Percentiles rank a stretch among this genome's conserved stretches.
Evolutionary conservation across 225 moss, liverwort and hornwort genomes (phyloP).

Genomic region (Straminergon stramineum): DNA sequence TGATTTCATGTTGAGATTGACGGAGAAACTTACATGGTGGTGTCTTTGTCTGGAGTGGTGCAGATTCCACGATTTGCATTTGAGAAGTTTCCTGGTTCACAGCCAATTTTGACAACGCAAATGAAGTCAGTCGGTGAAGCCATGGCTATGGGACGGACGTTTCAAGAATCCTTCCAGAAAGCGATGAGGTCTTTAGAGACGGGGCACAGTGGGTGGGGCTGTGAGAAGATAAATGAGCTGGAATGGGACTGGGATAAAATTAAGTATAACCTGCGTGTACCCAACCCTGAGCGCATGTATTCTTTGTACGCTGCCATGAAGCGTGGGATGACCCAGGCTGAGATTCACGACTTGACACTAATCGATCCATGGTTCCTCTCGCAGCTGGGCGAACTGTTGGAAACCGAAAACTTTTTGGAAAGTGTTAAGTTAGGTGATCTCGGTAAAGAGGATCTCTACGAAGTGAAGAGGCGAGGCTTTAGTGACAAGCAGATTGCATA

Average conservation of each 20-base stretch:
- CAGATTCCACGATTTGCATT: constrained; percentile 99
- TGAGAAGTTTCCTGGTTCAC: constrained; percentile 95
- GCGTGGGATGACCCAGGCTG: constrained; percentile 75
- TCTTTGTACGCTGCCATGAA: constrained; percentile 88
- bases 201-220: constrained; percentile 93
- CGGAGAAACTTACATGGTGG: not conserved
- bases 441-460: constrained; percentile 63
- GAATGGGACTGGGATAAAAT: constrained; percentile 84
- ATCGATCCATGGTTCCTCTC: constrained; percentile 98
- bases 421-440: constrained; percentile 40
- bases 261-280: constrained; percentile 74
- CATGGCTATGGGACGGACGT: constrained; percentile 95
- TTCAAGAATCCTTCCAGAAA: constrained; percentile 94
- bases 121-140: constrained; percentile 99
- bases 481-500: constrained; percentile 93
- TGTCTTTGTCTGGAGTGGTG: not conserved
- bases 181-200: constrained; percentile 95
- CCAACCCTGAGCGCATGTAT: constrained; percentile 91
- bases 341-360: constrained; percentile 68
- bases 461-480: constrained; percentile 83
- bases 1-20: not conserved
- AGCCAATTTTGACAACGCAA: constrained; percentile 81
- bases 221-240: constrained; percentile 85
- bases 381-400: constrained; percentile 78
- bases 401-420: constrained; percentile 66